Conservation (phyloP, 2,329 filamentous ascomycete species). For the Venturia pyrina region DNA sequence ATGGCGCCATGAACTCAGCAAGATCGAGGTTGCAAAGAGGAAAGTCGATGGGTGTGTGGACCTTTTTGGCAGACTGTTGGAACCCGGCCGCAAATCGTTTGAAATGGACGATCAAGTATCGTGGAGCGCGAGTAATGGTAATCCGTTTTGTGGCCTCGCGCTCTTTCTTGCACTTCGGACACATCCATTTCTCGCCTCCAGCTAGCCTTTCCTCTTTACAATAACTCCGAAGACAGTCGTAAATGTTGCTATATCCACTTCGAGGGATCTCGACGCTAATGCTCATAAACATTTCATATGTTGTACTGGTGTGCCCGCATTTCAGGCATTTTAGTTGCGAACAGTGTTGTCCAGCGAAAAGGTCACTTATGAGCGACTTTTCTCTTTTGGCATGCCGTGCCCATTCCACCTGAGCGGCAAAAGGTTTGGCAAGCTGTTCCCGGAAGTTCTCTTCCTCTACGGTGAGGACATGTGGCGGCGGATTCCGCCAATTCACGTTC, state of each 20-base stretch:
- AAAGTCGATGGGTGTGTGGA: constrained; percentile 63
- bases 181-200: constrained; percentile 60
- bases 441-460: constrained; percentile 50
- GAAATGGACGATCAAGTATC: constrained; percentile 68
- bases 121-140: constrained; percentile 67
- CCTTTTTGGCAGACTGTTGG: constrained; percentile 49
- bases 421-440: constrained; percentile 49
- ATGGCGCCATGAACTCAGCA: constrained; percentile 47
- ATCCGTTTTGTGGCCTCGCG: constrained; percentile 60
- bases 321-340: constrained; percentile 51
- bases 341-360: constrained; percentile 66
- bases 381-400: constrained; percentile 57
- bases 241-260: constrained; percentile 48
- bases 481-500: constrained; percentile 55
- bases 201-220: constrained; percentile 57
- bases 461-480: constrained; percentile 47
- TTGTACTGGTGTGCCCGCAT: constrained; percentile 54
- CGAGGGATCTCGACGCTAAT: constrained; percentile 61
- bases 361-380: constrained; percentile 64
- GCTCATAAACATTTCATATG: constrained; percentile 61
- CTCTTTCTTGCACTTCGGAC: constrained; percentile 61
- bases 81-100: constrained; percentile 56
- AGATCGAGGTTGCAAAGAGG: constrained; percentile 62
- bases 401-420: constrained; percentile 69
- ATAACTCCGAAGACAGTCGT: constrained; percentile 61